A percentile compares a stretch with the other conserved stretches of the same genome.
phyloP scores from a whole-genome alignment of 208 protist species.

The Trypanosoma cruzi region DNA sequence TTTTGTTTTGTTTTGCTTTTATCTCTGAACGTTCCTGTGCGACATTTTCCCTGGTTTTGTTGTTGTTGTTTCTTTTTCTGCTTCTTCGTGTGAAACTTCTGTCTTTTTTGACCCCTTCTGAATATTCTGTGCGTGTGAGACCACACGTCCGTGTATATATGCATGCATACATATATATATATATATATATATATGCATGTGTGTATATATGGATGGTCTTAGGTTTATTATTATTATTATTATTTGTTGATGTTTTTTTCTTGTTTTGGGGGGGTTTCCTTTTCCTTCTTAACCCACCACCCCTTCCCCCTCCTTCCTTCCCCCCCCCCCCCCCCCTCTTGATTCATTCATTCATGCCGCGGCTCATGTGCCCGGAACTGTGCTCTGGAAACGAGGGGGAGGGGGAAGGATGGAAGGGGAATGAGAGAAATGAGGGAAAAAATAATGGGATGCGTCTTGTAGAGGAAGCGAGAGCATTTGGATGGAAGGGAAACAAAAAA shows the following conservation, averaged over 20 bases:
- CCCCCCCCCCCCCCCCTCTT: no score
- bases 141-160: neutral
- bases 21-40: slow-evolving; percentile 1
- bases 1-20: slow-evolving; percentile 21
- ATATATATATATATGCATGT: slow-evolving; percentile 12
- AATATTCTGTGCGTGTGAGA: neutral
- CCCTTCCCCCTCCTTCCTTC: no score
- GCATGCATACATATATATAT: slow-evolving; percentile 13
- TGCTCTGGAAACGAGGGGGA: no score
- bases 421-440: no score
- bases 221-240: neutral
- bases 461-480: no score
- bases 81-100: neutral
- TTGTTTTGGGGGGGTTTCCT: neutral
- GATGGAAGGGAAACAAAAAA: no score
- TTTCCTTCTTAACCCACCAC: neutral
- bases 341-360: no score
- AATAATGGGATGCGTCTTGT: no score
- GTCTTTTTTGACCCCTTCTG: slow-evolving; percentile 18
- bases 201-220: neutral
- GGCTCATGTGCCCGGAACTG: no score
- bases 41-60: neutral
- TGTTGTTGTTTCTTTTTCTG: slow-evolving; percentile 19
- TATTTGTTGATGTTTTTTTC: neutral
- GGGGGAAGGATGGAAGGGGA: no score